Evolutionary conservation across 108 stramenopile genomes (phyloP).

Genomic region (Fragilariopsis cylindrus): DNA sequence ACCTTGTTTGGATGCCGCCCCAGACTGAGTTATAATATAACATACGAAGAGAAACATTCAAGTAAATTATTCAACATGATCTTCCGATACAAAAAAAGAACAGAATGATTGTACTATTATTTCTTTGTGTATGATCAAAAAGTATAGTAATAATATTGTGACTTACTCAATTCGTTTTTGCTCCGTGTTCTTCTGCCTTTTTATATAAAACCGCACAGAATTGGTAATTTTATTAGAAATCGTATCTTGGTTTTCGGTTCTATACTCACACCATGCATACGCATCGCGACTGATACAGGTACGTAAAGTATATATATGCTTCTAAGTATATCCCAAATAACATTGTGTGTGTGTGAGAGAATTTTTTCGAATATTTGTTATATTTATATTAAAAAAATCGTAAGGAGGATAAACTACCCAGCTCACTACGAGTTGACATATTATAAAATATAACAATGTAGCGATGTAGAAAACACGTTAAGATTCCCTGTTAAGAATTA

Average conservation of each 20-base stretch:
- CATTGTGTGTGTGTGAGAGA: no score
- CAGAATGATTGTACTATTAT: background rate
- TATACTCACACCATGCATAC: background rate
- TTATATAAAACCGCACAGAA: background rate
- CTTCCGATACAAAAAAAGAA: constrained; percentile 19
- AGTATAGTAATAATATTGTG: no score
- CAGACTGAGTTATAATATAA: constrained; percentile 59
- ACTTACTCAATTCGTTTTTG: background rate
- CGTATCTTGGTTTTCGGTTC: background rate
- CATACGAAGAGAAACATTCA: constrained; percentile 59
- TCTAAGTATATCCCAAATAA: no score
- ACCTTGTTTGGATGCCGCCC: constrained; percentile 75
- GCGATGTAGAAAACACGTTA: constrained; percentile 62
- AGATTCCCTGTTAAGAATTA: constrained; percentile 49
- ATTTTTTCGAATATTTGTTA: no score
- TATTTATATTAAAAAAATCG: background rate
- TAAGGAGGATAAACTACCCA: constrained; percentile 60
- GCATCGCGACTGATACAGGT: no score
- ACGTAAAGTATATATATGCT: no score
- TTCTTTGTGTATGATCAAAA: no score
- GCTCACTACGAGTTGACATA: constrained; percentile 67
- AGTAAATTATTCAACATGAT: constrained; percentile 74
- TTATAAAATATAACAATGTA: constrained; percentile 27
- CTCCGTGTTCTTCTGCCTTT: background rate
- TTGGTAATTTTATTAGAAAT: background rate